Evolutionary conservation across 306 rosid genomes (phyloP), one percentile per base, ranked within the genome.

Genomic region (Castanea sativa): DNA sequence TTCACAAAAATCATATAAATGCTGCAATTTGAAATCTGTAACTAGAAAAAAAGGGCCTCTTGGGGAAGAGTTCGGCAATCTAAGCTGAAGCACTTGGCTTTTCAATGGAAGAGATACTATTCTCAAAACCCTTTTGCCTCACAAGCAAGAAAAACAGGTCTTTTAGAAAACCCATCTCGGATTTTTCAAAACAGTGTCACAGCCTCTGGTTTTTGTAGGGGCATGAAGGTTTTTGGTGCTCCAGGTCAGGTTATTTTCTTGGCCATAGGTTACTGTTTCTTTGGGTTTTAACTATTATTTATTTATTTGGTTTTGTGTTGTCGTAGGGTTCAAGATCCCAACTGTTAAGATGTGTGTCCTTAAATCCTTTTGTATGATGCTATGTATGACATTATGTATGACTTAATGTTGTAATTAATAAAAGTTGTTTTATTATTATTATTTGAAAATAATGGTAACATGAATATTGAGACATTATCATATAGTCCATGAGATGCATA

Each of bases 221-320:
- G 65, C 38, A 80, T 82, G 19, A 83, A 97, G 79, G 85, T 87
- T 73, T 93, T 81, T 19, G 97, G 93, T 80, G 92, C 85, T 53
- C 91, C 94, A 0, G 73, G 84, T 76, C 92, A 91, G 92, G 94
- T 93, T 80, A 25, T 32, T 35, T 33, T 57, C 18, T 5, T 35
- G 41, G n/a, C 38, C 69, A 29, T 29, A 29, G 43, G 29, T 63
- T 63, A n/a, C 14, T 63, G n/a, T 13, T 64, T 64, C 38, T 27
- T 64, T 15, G 41, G 43, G 70, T 15, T 64, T 6, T n/a, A 15
- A 4, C 30, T 25, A 25, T 64, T 59, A 5, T 23, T 59, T 29
- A 15, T 25, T 6, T 23, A 13, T 64, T n/a, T 30, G 16, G 3
- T 4, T 12, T 64, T 21, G 12, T 4, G 33, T 23, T 23, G 23